A percentile compares a stretch with the other conserved stretches of the same genome.
Evolutionary conservation across 208 protist genomes (phyloP).

Genomic region (Trypanosoma lewisi): DNA sequence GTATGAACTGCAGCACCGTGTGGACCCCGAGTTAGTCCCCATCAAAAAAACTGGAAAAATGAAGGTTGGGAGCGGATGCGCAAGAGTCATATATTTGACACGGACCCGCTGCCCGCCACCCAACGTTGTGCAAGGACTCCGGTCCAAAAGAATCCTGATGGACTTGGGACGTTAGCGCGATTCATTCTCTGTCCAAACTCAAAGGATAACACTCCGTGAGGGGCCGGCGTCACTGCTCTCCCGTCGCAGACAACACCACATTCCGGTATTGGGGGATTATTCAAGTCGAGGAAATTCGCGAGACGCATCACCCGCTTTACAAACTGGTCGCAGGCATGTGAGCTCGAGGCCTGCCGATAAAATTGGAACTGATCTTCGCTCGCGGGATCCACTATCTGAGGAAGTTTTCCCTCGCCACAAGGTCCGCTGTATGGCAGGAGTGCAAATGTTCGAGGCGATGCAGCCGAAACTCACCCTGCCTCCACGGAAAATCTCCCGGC

Average conservation of each 20-base stretch:
- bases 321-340: background rate
- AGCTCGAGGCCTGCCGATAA: background rate
- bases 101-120: background rate
- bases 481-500: background rate
- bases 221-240: background rate
- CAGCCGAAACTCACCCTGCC: conserved; percentile 15
- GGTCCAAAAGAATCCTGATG: conserved; percentile 5
- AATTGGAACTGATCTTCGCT: conserved; percentile 8
- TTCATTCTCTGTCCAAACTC: conserved; percentile 7
- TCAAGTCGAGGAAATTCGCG: background rate
- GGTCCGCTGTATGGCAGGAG: conserved; percentile 7
- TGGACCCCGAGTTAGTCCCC: conserved; percentile 20
- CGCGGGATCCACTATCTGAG: background rate
- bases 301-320: background rate
- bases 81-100: conserved; percentile 21
- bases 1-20: conserved; percentile 18
- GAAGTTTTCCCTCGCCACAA: background rate
- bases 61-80: background rate
- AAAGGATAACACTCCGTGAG: background rate
- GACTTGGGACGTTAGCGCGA: conserved; percentile 18
- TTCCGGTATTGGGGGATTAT: conserved; percentile 7
- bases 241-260: background rate
- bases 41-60: background rate
- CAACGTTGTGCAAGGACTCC: background rate
- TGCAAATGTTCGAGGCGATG: conserved; percentile 16